Percentiles rank a stretch among this genome's conserved stretches.
Conservation (phyloP, 768 basidiomycete genomes). For the Calocybe indica region DNA sequence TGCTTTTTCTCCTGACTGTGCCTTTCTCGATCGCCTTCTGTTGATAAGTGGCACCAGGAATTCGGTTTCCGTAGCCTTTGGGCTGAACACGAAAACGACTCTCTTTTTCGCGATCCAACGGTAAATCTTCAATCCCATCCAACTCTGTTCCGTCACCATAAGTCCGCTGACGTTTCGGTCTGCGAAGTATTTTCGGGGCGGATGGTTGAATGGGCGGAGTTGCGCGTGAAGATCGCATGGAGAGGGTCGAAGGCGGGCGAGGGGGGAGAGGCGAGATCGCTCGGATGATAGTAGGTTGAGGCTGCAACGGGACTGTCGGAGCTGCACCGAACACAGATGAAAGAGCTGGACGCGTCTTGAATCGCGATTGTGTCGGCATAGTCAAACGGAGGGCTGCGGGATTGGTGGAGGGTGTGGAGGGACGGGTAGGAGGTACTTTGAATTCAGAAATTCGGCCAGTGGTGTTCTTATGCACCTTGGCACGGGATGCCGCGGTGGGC, state of each 20-base stretch:
- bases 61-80: conserved; percentile 58
- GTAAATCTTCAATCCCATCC: conserved; percentile 83
- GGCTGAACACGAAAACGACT: conserved; percentile 70
- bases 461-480: conserved; percentile 64
- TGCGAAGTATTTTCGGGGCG: conserved; percentile 61
- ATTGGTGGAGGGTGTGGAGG: conserved; percentile 76
- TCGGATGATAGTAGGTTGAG: conserved; percentile 30
- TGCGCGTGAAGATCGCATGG: conserved; percentile 30
- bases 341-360: conserved; percentile 70
- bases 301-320: conserved; percentile 21
- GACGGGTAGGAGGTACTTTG: conserved; percentile 69
- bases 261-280: conserved; percentile 55
- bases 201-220: conserved; percentile 35
- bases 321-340: conserved; percentile 65
- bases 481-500: conserved; percentile 77
- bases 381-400: conserved; percentile 75
- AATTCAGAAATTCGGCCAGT: conserved; percentile 63
- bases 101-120: conserved; percentile 81
- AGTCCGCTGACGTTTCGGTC: conserved; percentile 69
- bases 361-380: conserved; percentile 77
- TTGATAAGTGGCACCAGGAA: conserved; percentile 48
- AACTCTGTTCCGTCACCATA: conserved; percentile 90
- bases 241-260: conserved; percentile 54
- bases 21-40: conserved; percentile 44
- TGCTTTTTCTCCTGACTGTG: conserved; percentile 52